Base-by-base conservation (phyloP, 1,284 basidiomycete genomes). In the Dichomitus squalens region DNA sequence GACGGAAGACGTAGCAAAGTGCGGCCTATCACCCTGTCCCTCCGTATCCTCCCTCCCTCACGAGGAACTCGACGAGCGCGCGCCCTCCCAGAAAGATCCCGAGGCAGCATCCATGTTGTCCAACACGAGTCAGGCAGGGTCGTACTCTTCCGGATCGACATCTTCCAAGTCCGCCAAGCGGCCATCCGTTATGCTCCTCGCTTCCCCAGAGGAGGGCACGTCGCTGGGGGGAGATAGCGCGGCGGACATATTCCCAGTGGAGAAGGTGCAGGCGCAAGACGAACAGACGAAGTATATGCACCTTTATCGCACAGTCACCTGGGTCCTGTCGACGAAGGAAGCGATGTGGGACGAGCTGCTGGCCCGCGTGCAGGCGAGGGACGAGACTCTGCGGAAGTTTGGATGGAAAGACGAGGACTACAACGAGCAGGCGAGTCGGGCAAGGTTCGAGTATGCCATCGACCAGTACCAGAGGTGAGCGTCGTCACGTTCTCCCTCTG, bases 301-400 rank as follows among this genome's bases (percentile, higher is more conserved):
- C 58, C 77, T 91, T 7, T 84, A 87, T 66, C 77, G 81, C 57
- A 80, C 85, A 27, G 87, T 84, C 55, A 80, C 83, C 61, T 71
- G 76, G 29, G 85, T 92, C n/a, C 69, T 90, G 11, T 85, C 84
- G 9, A 85, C 83, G 62, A 82, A 86, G 70, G 89, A 92, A 70
- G 85, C 87, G 38, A 89, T 92, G 86, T 92, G 88, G 88, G 88
- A 90, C 59, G 88, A 89, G 61, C 76, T 92, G 53, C 79, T 80
- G 59, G 83, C 84, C 62, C 77, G 81, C 53, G 78, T 87, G 68
- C 75, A 80, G 44, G 83, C 84, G 61, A 75, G 80, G 52, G 78
- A 75, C 54, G 74, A 78, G 7, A 76, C 81, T 58, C 69, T 90
- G 49, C 68, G 72, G 53, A 76, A 75, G 23, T 79, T 83, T 64